phyloP scores from a whole-genome alignment of 257 asterid species.

The Echium plantagineum region DNA sequence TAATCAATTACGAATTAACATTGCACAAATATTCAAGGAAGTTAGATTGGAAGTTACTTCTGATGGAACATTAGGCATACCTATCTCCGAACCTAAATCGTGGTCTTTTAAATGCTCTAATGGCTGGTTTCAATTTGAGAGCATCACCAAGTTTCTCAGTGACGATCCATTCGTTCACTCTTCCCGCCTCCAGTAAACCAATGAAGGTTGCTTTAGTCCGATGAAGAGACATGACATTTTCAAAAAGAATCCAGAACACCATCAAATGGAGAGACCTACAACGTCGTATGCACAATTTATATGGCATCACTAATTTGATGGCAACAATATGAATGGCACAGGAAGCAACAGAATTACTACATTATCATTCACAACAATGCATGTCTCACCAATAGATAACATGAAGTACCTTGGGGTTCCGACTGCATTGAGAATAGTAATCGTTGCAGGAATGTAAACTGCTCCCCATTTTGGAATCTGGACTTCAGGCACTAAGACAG shows the following conservation, averaged over 20 bases:
- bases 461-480: constrained; percentile 89
- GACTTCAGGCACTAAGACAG: constrained; percentile 85
- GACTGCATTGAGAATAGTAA: constrained; percentile 69
- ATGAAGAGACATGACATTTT: constrained; percentile 90
- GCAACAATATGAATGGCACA: too few species aligned
- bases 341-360: background rate
- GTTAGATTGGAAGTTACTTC: background rate
- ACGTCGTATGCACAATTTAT: background rate
- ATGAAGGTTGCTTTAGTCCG: constrained; percentile 89
- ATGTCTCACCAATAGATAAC: background rate
- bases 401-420: constrained; percentile 71
- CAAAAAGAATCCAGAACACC: constrained; percentile 84
- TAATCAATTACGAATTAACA: background rate
- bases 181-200: constrained; percentile 73
- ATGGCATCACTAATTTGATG: background rate
- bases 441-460: constrained; percentile 63
- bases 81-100: constrained; percentile 62
- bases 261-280: constrained; percentile 80
- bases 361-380: background rate
- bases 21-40: background rate
- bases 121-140: constrained; percentile 47
- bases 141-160: constrained; percentile 89
- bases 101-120: constrained; percentile 39
- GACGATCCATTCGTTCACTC: constrained; percentile 96
- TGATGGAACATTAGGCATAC: constrained; percentile 15